Evolutionary conservation across 495 filamentous ascomycete species (phyloP), one percentile per base, ranked within the genome.

Genomic region (Hypoxylon lienhwacheense): DNA sequence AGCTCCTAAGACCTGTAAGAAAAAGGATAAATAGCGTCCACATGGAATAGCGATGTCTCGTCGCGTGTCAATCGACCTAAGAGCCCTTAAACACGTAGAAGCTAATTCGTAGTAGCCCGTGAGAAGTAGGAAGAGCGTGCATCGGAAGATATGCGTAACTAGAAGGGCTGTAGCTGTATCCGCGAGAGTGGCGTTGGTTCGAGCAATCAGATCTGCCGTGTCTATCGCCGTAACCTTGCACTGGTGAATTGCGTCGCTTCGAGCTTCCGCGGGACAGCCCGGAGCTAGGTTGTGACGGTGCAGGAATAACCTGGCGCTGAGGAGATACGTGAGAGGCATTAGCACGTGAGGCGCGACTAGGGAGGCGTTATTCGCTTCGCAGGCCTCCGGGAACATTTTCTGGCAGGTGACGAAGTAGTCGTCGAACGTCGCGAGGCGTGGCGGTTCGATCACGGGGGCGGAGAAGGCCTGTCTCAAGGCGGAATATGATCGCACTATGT

Each of bases 201-300:
- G 84, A 11, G 81, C 76, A 22, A 97, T 78, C 6, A 92, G 77
- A 28, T 78, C 75, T 1, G 85, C 85, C 0, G 91, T 96, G 53
- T 97, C 91, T 55, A 85, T 74, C 2, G 89, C 82, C 1, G 83
- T 88, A 11, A 71, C 74, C 11, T 86, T 79, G 68, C 91, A 97
- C 53, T 88, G 83, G 46, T 90, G 85, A 28, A 95, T 70, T 1
- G 93, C 92, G 1, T 78, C 77, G 6, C 70, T 66, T 15, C 92
- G 82, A 24, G 83, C 81, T 20, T 85, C 78, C 4, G 71, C 57
- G 1, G 82, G 75, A 59, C 89, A 93, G 21, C 79, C 73, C 0
- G 90, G 86, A 0, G 85, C 85, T 4, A 97, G 82, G 63, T 97
- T 98, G 63, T 96, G 91, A 8, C 93, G 88, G 70, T 97, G 90